Evolutionary conservation across 2,329 filamentous ascomycete species (phyloP).

Genomic region (Aspergillus pseudotamarii): DNA sequence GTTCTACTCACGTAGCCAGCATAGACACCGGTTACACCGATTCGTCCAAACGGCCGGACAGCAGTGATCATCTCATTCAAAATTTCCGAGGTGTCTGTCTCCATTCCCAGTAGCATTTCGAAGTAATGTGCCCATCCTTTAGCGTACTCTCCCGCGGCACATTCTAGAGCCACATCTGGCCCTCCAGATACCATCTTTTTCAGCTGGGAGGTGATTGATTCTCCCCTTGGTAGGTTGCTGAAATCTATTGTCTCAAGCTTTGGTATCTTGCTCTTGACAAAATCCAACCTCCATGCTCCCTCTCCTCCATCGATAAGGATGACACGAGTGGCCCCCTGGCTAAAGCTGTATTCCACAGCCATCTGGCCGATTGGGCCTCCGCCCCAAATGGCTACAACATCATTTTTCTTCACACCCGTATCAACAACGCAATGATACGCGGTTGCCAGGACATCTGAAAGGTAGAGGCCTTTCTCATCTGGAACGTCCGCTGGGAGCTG

Average conservation of each 20-base stretch:
- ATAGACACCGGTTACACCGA: slow-evolving; percentile 75
- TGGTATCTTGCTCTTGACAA: slow-evolving; percentile 65
- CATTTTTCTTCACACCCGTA: slow-evolving; percentile 75
- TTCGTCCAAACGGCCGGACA: slow-evolving; percentile 62
- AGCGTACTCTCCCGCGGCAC: slow-evolving; percentile 64
- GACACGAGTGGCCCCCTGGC: slow-evolving; percentile 73
- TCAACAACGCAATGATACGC: slow-evolving; percentile 83
- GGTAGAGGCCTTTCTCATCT: slow-evolving; percentile 80
- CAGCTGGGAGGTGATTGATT: slow-evolving; percentile 70
- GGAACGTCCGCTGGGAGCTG: slow-evolving; percentile 77
- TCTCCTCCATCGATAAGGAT: slow-evolving; percentile 77
- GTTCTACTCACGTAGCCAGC: slow-evolving; percentile 56
- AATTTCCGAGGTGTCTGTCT: slow-evolving; percentile 77
- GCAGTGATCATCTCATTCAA: slow-evolving; percentile 59
- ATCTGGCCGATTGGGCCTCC: slow-evolving; percentile 85
- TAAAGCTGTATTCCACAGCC: slow-evolving; percentile 66
- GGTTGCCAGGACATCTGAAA: slow-evolving; percentile 79
- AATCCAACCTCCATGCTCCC: slow-evolving; percentile 66
- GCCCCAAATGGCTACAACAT: slow-evolving; percentile 84
- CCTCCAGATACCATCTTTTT: slow-evolving; percentile 75
- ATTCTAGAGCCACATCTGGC: slow-evolving; percentile 74
- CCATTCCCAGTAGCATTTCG: slow-evolving; percentile 65
- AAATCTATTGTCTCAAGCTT: slow-evolving; percentile 72
- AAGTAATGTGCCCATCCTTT: slow-evolving; percentile 65
- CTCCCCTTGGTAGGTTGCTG: slow-evolving; percentile 61